phyloP scores from a whole-genome alignment of 305 asterid species.

The Fraxinus albicans region DNA sequence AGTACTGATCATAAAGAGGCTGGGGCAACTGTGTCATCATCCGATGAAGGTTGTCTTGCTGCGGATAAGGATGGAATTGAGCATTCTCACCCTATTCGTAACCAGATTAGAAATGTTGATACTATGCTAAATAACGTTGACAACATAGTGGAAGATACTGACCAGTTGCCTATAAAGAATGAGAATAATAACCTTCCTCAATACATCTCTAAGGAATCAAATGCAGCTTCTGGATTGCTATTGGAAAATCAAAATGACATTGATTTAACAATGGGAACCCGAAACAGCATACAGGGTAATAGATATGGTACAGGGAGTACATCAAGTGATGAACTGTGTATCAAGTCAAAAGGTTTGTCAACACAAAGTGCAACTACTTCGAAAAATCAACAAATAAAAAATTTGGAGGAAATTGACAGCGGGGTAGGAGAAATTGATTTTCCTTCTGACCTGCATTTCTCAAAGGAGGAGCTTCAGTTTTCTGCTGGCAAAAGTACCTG shows the following conservation, averaged over 20 bases:
- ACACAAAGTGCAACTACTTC: background rate
- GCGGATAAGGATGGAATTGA: slow-evolving; percentile 6
- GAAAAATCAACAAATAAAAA: slow-evolving; percentile 9
- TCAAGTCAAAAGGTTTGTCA: background rate
- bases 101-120: slow-evolving; percentile 15
- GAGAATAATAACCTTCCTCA: background rate
- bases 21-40: slow-evolving; percentile 3
- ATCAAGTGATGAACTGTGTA: background rate
- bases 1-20: slow-evolving; percentile 10
- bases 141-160: slow-evolving; percentile 8
- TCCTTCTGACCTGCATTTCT: slow-evolving; percentile 4
- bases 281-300: background rate
- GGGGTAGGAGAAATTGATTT: slow-evolving; percentile 19
- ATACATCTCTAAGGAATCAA: slow-evolving; percentile 6
- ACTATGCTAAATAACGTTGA: slow-evolving; percentile 12
- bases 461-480: slow-evolving; percentile 4
- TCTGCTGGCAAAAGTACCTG: slow-evolving; percentile 15
- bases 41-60: slow-evolving; percentile 20
- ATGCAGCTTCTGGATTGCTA: slow-evolving; percentile 5
- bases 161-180: background rate
- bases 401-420: slow-evolving; percentile 17
- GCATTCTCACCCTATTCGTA: slow-evolving; percentile 12
- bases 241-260: slow-evolving; percentile 5
- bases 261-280: slow-evolving; percentile 9
- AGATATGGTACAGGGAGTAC: background rate